These are phyloP conservation scores for Iberis pinnata DNA, from an alignment of 345 rosid genomes.

Conservation along the genomic window DNA sequence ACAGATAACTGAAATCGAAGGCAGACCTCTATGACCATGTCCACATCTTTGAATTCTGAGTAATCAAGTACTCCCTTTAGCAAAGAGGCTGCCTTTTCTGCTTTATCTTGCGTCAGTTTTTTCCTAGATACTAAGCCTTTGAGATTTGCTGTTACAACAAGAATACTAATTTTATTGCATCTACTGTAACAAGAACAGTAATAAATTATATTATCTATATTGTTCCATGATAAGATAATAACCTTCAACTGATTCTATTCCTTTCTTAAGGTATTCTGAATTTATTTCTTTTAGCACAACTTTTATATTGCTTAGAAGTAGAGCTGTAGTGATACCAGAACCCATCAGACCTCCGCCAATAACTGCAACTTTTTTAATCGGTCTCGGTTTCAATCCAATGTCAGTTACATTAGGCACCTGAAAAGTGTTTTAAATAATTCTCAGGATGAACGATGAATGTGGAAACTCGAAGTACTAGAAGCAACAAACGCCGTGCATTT, in stretches of 20 bases:
- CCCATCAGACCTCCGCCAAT: conserved; percentile 99
- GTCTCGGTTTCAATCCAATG: conserved; percentile 73
- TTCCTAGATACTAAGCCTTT: conserved; percentile 61
- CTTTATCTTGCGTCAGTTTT: conserved; percentile 57
- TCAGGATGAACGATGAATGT: conserved; percentile 10
- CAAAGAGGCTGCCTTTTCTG: conserved; percentile 66
- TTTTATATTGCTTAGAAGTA: conserved; percentile 49
- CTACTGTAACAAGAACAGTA: background rate
- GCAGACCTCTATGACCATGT: conserved; percentile 87
- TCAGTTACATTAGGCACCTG: conserved; percentile 93
- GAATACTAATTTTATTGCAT: conserved; percentile 6
- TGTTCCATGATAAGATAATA: conserved; percentile 7
- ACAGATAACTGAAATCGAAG: background rate
- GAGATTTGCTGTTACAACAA: conserved; percentile 55
- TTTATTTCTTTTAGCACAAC: conserved; percentile 89
- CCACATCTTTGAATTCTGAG: conserved; percentile 77
- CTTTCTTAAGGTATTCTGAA: conserved; percentile 73
- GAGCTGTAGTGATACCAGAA: conserved; percentile 88
- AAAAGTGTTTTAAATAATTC: conserved; percentile 17
- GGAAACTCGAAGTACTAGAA: conserved; percentile 3
- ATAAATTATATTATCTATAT: background rate
- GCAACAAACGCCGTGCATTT: background rate
- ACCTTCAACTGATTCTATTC: conserved; percentile 76
- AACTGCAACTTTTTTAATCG: conserved; percentile 74
- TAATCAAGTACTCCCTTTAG: conserved; percentile 77